These are phyloP conservation scores for Nymphaea thermarum DNA, from an alignment of 164 flowering plant genomes.

Conservation along the genomic window DNA sequence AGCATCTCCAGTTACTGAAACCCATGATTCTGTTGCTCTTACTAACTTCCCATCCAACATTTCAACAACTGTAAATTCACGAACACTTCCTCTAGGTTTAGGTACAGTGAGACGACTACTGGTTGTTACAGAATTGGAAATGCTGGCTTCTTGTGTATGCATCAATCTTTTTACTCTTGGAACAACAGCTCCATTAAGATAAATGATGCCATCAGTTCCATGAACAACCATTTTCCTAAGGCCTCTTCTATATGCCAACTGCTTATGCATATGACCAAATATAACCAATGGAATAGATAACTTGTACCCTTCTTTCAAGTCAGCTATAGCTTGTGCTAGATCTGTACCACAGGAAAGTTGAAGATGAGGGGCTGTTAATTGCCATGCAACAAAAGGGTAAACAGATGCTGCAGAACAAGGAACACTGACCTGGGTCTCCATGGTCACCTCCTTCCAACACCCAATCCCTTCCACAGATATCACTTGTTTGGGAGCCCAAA, in stretches of 20 bases:
- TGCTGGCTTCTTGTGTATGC: neutral
- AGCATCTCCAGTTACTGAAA: constrained; percentile 48
- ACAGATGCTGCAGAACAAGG: neutral
- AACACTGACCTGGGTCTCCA: constrained; percentile 80
- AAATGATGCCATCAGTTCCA: constrained; percentile 43
- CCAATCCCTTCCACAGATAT: constrained; percentile 86
- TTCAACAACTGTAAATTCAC: constrained; percentile 65
- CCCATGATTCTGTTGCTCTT: constrained; percentile 68
- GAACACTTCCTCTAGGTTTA: constrained; percentile 24
- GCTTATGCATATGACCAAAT: constrained; percentile 95
- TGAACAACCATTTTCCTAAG: constrained; percentile 58
- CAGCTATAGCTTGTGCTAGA: constrained; percentile 55
- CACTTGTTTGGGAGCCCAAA: constrained; percentile 56
- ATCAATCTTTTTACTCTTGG: constrained; percentile 41
- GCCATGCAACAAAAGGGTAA: neutral
- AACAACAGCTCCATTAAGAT: constrained; percentile 79
- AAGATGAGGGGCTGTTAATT: neutral
- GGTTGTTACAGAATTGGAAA: constrained; percentile 1
- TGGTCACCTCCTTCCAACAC: constrained; percentile 61
- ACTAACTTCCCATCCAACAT: constrained; percentile 36
- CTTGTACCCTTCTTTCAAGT: constrained; percentile 33
- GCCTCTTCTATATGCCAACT: constrained; percentile 47
- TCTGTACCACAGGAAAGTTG: constrained; percentile 34
- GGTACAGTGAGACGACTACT: constrained; percentile 3
- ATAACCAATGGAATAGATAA: constrained; percentile 51